phyloP scores from a whole-genome alignment of 2,329 filamentous ascomycete genomes.

The Arachnomyces sp. region DNA sequence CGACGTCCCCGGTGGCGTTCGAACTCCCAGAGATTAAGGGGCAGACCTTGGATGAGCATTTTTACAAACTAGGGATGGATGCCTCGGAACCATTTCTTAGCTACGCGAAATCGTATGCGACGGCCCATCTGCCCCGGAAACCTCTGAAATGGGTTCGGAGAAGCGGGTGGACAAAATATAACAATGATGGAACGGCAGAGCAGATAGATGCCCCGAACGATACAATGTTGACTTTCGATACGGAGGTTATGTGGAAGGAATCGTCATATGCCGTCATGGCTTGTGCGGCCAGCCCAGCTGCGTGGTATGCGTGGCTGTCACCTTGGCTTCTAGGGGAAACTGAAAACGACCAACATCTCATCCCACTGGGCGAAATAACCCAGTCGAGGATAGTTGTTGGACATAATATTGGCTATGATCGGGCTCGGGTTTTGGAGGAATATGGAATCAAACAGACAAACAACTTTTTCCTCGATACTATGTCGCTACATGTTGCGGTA shows the following conservation, averaged over 20 bases:
- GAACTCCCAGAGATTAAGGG: conserved; percentile 75
- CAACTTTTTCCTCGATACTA: conserved; percentile 89
- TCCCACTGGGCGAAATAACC: conserved; percentile 72
- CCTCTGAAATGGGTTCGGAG: conserved; percentile 65
- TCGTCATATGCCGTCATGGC: conserved; percentile 94
- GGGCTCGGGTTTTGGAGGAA: conserved; percentile 80
- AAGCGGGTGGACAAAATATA: conserved; percentile 95
- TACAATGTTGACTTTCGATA: conserved; percentile 81
- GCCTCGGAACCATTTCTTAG: conserved; percentile 75
- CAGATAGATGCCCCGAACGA: conserved; percentile 69
- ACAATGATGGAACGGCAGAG: conserved; percentile 63
- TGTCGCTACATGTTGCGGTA: conserved; percentile 94
- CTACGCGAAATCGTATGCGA: conserved; percentile 65
- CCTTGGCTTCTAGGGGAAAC: conserved; percentile 88
- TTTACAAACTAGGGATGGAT: conserved; percentile 77
- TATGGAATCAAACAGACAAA: conserved; percentile 74
- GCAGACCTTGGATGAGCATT: conserved; percentile 81
- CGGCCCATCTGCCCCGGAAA: conserved; percentile 48
- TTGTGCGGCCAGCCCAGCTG: conserved; percentile 76
- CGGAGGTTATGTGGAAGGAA: conserved; percentile 92
- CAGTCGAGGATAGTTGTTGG: conserved; percentile 73
- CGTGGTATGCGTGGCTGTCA: conserved; percentile 97
- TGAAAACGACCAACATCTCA: conserved; percentile 65
- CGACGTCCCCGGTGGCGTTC: conserved; percentile 66
- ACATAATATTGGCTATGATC: conserved; percentile 92